These are phyloP conservation scores for Pichia scutulata DNA, from an alignment of 805 yeast genomes.

Conservation along the genomic window DNA sequence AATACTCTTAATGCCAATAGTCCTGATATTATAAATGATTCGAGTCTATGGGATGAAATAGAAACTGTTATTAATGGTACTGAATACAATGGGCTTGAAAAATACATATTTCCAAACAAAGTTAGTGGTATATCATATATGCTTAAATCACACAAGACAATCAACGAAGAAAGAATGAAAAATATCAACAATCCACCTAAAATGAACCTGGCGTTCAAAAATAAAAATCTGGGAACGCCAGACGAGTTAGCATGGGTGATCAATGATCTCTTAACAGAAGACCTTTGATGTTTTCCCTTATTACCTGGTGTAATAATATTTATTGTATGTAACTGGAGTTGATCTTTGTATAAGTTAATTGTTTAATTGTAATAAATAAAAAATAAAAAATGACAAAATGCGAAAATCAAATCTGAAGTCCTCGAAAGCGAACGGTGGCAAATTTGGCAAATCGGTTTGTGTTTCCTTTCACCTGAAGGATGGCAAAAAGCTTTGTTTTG, in stretches of 20 bases:
- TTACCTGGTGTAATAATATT: neutral
- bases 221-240: constrained; percentile 33
- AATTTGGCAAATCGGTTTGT: neutral
- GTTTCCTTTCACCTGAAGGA: neutral
- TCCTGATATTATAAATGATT: neutral
- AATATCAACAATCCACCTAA: constrained; percentile 6
- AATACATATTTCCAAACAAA: constrained; percentile 11
- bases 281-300: neutral
- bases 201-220: constrained; percentile 18
- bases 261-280: constrained; percentile 45
- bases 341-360: too few species aligned
- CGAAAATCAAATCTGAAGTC: neutral
- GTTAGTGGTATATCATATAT: constrained; percentile 25
- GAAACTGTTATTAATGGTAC: constrained; percentile 2
- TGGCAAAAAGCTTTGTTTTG: neutral
- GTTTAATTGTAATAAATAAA: neutral
- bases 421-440: neutral
- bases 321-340: neutral
- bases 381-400: neutral
- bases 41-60: neutral
- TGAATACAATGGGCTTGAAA: neutral
- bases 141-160: constrained; percentile 15
- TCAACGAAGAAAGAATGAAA: neutral
- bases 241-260: constrained; percentile 69
- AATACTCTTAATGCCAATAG: neutral